phyloP scores from a whole-genome alignment of 495 filamentous ascomycete species.

The Venustampulla echinocandica region DNA sequence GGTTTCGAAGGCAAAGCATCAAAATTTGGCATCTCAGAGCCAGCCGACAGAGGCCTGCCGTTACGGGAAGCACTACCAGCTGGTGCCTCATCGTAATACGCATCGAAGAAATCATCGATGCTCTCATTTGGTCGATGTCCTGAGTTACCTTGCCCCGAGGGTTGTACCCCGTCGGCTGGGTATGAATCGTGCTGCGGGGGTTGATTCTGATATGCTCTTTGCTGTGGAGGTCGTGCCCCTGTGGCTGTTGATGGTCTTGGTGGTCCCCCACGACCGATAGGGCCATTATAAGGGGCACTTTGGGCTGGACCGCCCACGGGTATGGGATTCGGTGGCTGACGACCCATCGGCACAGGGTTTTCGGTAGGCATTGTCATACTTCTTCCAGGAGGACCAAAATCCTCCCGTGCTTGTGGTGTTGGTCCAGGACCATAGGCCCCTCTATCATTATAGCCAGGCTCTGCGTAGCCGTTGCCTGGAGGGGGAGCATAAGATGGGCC shows the following conservation, averaged over 20 bases:
- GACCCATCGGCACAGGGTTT: slow-evolving; percentile 9
- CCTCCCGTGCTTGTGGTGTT: slow-evolving; percentile 7
- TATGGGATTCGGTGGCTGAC: slow-evolving; percentile 10
- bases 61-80: background rate
- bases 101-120: slow-evolving; percentile 47
- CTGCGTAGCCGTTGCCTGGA: slow-evolving; percentile 17
- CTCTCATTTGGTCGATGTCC: slow-evolving; percentile 4
- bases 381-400: slow-evolving; percentile 22
- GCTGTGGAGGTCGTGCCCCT: slow-evolving; percentile 36
- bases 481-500: slow-evolving; percentile 28
- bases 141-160: slow-evolving; percentile 7
- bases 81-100: slow-evolving; percentile 39
- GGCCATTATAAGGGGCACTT: slow-evolving; percentile 35
- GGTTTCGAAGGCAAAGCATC: slow-evolving; percentile 47
- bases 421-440: slow-evolving; percentile 19
- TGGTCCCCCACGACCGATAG: slow-evolving; percentile 34
- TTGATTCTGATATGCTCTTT: slow-evolving; percentile 35
- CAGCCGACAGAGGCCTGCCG: slow-evolving; percentile 22
- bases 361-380: slow-evolving; percentile 25
- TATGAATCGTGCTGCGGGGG: slow-evolving; percentile 11
- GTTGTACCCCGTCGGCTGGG: background rate
- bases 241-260: slow-evolving; percentile 42
- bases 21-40: slow-evolving; percentile 65
- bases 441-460: slow-evolving; percentile 19
- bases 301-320: slow-evolving; percentile 24